phyloP scores from a whole-genome alignment of 139 green algal genomes.

The Micromonas commoda region DNA sequence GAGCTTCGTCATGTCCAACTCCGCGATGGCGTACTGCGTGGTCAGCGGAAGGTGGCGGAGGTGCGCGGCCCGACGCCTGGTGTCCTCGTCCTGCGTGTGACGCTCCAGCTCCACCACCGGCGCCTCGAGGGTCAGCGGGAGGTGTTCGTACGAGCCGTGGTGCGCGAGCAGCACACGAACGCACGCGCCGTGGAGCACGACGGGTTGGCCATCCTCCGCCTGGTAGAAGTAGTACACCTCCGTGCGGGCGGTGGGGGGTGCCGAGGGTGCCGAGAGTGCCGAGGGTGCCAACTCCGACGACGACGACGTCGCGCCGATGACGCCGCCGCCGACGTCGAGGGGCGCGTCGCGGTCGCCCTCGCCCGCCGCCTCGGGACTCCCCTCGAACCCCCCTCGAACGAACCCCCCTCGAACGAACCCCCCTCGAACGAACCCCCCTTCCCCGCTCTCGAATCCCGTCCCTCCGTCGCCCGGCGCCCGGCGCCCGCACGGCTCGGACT shows the following conservation, averaged over 20 bases:
- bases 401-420: too few relatives aligned
- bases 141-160: background rate
- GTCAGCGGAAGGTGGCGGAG: constrained; percentile 13
- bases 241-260: background rate
- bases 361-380: background rate
- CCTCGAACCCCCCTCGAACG: too few relatives aligned
- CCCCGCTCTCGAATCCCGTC: too few relatives aligned
- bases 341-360: background rate
- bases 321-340: too few relatives aligned
- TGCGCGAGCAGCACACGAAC: background rate
- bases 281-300: background rate
- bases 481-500: too few relatives aligned
- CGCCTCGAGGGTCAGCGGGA: background rate
- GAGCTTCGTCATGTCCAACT: constrained; percentile 3
- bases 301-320: background rate
- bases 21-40: background rate
- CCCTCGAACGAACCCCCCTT: too few relatives aligned
- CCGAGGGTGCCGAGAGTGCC: background rate
- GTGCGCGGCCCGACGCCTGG: background rate
- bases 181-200: constrained; percentile 9
- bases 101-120: constrained; percentile 1
- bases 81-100: background rate
- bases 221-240: constrained; percentile 23
- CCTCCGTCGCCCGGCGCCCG: too few relatives aligned
- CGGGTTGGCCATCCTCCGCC: background rate